These are phyloP conservation scores for Entomortierella chlamydospora DNA, from an alignment of 192 early-diverging fungal species.

Conservation along the genomic window DNA sequence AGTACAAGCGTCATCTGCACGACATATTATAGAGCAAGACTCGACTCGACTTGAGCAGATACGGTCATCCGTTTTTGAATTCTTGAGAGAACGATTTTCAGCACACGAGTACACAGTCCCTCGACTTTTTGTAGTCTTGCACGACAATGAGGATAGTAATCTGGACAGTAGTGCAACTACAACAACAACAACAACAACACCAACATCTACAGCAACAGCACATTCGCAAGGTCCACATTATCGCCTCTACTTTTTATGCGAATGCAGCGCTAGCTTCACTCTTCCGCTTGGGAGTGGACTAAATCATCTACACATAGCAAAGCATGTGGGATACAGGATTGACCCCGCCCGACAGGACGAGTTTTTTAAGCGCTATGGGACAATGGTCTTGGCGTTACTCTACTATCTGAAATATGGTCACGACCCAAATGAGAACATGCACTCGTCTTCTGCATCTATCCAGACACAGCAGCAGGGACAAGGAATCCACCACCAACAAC, in stretches of 20 bases:
- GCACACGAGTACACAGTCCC: constrained; percentile 48
- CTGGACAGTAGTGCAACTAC: neutral
- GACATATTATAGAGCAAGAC: neutral
- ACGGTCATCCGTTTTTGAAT: constrained; percentile 17
- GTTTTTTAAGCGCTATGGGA: constrained; percentile 36
- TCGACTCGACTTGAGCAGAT: constrained; percentile 19
- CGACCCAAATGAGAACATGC: neutral
- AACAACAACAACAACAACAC: neutral
- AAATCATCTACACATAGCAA: constrained; percentile 52
- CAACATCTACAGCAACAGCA: neutral
- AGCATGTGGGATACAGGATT: constrained; percentile 37
- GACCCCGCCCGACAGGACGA: constrained; percentile 25
- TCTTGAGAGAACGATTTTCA: constrained; percentile 29
- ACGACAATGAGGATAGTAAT: neutral
- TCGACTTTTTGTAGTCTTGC: constrained; percentile 41
- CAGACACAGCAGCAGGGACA: neutral
- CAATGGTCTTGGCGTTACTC: constrained; percentile 25
- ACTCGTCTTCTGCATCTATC: neutral
- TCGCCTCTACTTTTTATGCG: constrained; percentile 46
- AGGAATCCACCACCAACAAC: constrained; percentile 4
- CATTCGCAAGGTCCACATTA: neutral
- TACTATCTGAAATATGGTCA: constrained; percentile 47
- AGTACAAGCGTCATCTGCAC: neutral
- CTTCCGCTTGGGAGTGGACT: constrained; percentile 45
- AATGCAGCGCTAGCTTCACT: constrained; percentile 44